Evolutionary conservation across 2,329 filamentous ascomycete genomes (phyloP).

Genomic region (Penicillium frequentans): DNA sequence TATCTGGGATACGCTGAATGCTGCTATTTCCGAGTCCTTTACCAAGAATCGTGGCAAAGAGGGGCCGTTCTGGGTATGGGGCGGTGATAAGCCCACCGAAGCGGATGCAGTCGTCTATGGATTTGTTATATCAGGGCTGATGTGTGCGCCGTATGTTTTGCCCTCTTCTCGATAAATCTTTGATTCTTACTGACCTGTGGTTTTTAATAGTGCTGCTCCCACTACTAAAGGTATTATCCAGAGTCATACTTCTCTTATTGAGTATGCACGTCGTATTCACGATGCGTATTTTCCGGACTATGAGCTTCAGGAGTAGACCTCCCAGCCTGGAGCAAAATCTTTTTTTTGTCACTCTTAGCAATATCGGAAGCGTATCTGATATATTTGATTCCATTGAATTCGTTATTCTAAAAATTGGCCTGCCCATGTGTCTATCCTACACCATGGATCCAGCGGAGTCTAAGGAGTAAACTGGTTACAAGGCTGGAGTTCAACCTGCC

Average conservation of each 20-base stretch:
- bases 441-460: no score
- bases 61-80: conserved; percentile 59
- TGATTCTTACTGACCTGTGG: background rate
- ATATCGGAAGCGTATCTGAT: no score
- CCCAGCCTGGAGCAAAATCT: no score
- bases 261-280: conserved; percentile 60
- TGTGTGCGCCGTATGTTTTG: conserved; percentile 54
- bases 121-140: conserved; percentile 55
- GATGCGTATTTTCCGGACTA: conserved; percentile 60
- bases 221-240: conserved; percentile 48
- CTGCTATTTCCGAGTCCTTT: conserved; percentile 38
- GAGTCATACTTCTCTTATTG: conserved; percentile 50
- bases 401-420: no score
- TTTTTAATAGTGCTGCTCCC: conserved; percentile 43
- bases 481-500: no score
- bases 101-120: conserved; percentile 60
- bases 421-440: no score
- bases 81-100: conserved; percentile 55
- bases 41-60: conserved; percentile 13
- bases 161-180: background rate
- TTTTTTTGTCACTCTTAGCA: no score
- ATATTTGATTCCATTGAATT: no score
- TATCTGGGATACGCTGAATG: conserved; percentile 56
- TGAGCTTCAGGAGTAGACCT: conserved; percentile 34
- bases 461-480: no score